Conservation (phyloP, 495 filamentous ascomycete species). For the Cryomyces minteri region DNA sequence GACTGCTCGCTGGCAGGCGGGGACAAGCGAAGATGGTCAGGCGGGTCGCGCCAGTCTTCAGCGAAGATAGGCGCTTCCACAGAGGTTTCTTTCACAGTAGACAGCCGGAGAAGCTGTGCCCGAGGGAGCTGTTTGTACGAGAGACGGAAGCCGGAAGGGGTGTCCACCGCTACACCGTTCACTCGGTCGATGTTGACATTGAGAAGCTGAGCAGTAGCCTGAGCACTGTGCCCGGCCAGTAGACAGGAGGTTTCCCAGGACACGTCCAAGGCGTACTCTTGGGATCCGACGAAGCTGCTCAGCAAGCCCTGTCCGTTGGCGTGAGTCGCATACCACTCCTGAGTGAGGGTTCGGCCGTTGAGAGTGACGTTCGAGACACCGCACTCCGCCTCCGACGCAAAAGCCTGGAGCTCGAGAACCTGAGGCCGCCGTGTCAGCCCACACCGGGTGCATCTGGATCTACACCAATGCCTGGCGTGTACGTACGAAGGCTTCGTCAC, state of each 20-base stretch:
- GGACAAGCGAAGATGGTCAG: slow-evolving; percentile 8
- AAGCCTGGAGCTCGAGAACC: slow-evolving; percentile 13
- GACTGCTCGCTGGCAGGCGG: neutral
- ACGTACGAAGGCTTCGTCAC: slow-evolving; percentile 22
- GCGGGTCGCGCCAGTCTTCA: slow-evolving; percentile 11
- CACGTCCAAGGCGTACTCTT: slow-evolving; percentile 10
- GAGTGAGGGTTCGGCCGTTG: slow-evolving; percentile 10
- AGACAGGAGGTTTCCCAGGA: slow-evolving; percentile 14
- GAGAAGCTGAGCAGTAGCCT: slow-evolving; percentile 10
- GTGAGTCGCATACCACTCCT: slow-evolving; percentile 11
- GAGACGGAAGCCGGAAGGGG: slow-evolving; percentile 12
- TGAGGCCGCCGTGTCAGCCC: too few species aligned
- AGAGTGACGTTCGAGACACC: slow-evolving; percentile 13
- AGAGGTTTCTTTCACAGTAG: slow-evolving; percentile 2
- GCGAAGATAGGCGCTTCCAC: slow-evolving; percentile 2
- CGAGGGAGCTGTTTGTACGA: slow-evolving; percentile 11
- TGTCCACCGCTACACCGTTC: slow-evolving; percentile 7
- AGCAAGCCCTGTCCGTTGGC: slow-evolving; percentile 8
- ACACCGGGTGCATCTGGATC: too few species aligned
- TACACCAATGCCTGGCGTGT: too few species aligned
- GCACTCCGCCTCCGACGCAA: slow-evolving; percentile 8
- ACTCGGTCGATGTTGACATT: slow-evolving; percentile 10
- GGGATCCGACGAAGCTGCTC: slow-evolving; percentile 3
- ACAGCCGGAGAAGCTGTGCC: slow-evolving; percentile 12
- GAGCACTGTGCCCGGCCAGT: neutral